Base-by-base conservation (phyloP, 176 grass and related monocot genomes). In the Oryza longistaminata region DNA sequence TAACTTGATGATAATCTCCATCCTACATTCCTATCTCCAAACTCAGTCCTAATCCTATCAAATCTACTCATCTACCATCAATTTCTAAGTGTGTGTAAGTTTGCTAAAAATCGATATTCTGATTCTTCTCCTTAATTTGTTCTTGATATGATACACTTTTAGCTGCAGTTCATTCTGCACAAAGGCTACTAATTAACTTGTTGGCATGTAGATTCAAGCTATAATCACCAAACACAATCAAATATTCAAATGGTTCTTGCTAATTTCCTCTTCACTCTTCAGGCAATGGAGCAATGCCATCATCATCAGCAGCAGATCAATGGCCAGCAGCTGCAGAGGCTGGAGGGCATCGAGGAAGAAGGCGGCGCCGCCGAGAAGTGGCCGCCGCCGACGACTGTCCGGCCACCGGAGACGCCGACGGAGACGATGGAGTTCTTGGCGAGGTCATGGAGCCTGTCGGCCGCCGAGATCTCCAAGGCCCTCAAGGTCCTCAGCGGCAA, bases 361-460 rank as follows among this genome's bases (percentile, higher is more conserved):
- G 88, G 79, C 37, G 11, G 1, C 19, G 55, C 67, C 0, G 79
- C 85, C 9, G 55, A 80, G 26, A 91, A 89, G 82, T 77, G 85
- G 81, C 65, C 81, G 66, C 79, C 39, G 39, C 1, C 89, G 10
- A 75, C 89, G 53, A 77, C 88, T 29, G 92, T 97, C 46, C 87
- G 75, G 67, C 79, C 92, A 8, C 95, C 95, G 1, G 95, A 97
- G 82, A 97, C 95, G 5, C 95, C 95, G 1, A 97, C 92, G 37
- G 95, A 97, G 86, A 93, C 95, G 8, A 97, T 97, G 92, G 95
- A 97, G 87, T 97, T 95, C 82, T 80, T 97, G 0, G 95, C 95
- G 9, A 67, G 95, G 82, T 97, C 90, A 0, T 97, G 95, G 95
- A 97, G 95, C 74, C 76, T 97, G 27, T 97, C 95, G 0, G 95